Evolutionary conservation across 2,329 filamentous ascomycete genomes (phyloP), one percentile per base, ranked within the genome.

Genomic region (Aspergillus phoenicis): DNA sequence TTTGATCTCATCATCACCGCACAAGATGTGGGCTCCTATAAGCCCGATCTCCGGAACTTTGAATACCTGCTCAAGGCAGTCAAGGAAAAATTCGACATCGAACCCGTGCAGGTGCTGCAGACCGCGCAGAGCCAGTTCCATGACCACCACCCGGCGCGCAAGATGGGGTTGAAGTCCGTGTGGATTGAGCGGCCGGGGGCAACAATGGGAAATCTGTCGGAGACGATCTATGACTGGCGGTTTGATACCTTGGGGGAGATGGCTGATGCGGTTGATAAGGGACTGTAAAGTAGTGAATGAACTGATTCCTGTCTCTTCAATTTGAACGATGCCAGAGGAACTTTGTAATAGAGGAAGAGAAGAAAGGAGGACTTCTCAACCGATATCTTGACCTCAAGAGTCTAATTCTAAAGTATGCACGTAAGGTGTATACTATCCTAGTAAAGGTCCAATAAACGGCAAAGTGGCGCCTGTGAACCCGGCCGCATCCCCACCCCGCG

Each of bases 1-100:
- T 88, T 91, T 68, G 88, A 90, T 67, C 82, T 83, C 11, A 79
- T 90, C 24, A 86, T 89, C 73, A 91, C 89, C 2, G 90, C 90
- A 1, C 80, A 92, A 74, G 84, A 89, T 48, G 85, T 92, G 57
- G 89, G 90, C 1, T 82, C 80, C 6, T 93, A 92, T 73, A 93
- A 93, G 78, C 90, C 90, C 0, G 77, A 84, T 62, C 71, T 76
- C 39, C 72, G 72, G 28, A 91, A 91, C 68, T 93, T 93, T 65
- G 79, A 84, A 59, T 89, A 89, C 69, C 77, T 92, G 75, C 77
- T 91, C 13, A 71, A 74, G 13, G 78, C 82, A 36, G 82, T 85
- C 17, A 75, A 83, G 68, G 67, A 73, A 3, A 82, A 85, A 5
- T 83, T 89, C 55, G 86, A 83, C 0, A 71, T 90, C 0, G 79